These are phyloP conservation scores for Fraxinus baroniana DNA, from an alignment of 305 asterid species.

Conservation along the genomic window DNA sequence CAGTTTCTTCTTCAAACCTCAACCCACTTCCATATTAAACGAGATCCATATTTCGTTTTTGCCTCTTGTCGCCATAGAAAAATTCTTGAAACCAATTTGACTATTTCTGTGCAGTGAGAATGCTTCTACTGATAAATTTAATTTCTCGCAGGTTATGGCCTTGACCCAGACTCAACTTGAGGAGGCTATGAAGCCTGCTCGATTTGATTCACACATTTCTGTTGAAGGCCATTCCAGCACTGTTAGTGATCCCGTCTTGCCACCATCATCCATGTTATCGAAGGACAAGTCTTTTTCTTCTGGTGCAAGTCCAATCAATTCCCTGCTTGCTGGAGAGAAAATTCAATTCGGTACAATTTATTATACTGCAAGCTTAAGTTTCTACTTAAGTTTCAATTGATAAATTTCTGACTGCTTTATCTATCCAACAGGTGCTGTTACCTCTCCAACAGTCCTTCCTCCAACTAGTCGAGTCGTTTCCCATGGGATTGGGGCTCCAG, in stretches of 20 bases:
- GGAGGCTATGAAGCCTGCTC: constrained; percentile 83
- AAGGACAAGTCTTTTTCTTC: constrained; percentile 69
- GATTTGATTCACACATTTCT: constrained; percentile 55
- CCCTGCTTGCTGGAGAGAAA: constrained; percentile 94
- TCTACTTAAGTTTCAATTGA: neutral
- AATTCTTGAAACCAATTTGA: neutral
- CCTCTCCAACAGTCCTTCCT: constrained; percentile 82
- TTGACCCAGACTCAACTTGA: constrained; percentile 88
- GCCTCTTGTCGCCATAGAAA: constrained; percentile 8
- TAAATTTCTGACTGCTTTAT: neutral
- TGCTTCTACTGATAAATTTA: constrained; percentile 16
- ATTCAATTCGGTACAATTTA: constrained; percentile 78
- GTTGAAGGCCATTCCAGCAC: constrained; percentile 65
- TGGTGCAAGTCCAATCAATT: constrained; percentile 80
- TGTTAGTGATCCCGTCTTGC: constrained; percentile 54
- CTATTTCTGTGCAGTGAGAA: neutral
- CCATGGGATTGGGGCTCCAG: constrained; percentile 79
- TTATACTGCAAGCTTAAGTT: constrained; percentile 2
- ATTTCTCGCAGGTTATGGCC: constrained; percentile 68
- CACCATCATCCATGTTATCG: constrained; percentile 53
- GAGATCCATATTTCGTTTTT: constrained; percentile 3
- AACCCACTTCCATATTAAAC: neutral
- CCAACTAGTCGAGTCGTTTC: constrained; percentile 60
- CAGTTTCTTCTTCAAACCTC: neutral
- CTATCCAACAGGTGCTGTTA: constrained; percentile 71